phyloP scores from a whole-genome alignment of 2,329 filamentous ascomycete genomes.

The Fusarium incarnatum region DNA sequence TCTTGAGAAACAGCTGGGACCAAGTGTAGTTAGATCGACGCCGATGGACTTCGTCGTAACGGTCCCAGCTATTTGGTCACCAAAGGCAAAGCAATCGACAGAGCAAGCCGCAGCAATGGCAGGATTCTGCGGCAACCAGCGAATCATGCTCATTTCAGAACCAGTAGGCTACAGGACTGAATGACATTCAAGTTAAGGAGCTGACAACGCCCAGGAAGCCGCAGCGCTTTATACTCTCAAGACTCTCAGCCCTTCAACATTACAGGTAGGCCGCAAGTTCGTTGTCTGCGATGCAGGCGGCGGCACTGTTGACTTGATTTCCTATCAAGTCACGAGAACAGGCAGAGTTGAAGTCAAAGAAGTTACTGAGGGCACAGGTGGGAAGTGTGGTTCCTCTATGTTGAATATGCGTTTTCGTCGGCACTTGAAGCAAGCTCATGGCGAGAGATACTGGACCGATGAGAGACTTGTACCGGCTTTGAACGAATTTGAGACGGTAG shows the following conservation, averaged over 20 bases:
- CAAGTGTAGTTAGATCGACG: conserved; percentile 56
- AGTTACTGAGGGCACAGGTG: conserved; percentile 61
- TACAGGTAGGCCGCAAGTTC: conserved; percentile 60
- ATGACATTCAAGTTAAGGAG: neutral
- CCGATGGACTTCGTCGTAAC: conserved; percentile 67
- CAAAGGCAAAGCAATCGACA: conserved; percentile 64
- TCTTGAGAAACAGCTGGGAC: conserved; percentile 57
- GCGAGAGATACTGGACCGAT: conserved; percentile 57
- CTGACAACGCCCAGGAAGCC: conserved; percentile 55
- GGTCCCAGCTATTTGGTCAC: conserved; percentile 70
- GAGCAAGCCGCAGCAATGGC: conserved; percentile 54
- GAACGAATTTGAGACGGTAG: conserved; percentile 57
- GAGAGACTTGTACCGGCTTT: conserved; percentile 56
- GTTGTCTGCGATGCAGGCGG: conserved; percentile 67
- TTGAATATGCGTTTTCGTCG: conserved; percentile 61
- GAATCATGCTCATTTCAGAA: conserved; percentile 62
- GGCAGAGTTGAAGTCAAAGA: conserved; percentile 60
- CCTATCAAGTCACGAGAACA: conserved; percentile 60
- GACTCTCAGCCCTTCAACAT: conserved; percentile 55
- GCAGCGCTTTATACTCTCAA: conserved; percentile 63
- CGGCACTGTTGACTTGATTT: conserved; percentile 66
- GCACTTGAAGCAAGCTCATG: conserved; percentile 58
- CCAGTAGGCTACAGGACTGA: conserved; percentile 50
- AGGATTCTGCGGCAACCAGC: conserved; percentile 55
- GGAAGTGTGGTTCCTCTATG: conserved; percentile 62